phyloP scores from a whole-genome alignment of 2,329 filamentous ascomycete genomes.

The Fusarium beomiforme region DNA sequence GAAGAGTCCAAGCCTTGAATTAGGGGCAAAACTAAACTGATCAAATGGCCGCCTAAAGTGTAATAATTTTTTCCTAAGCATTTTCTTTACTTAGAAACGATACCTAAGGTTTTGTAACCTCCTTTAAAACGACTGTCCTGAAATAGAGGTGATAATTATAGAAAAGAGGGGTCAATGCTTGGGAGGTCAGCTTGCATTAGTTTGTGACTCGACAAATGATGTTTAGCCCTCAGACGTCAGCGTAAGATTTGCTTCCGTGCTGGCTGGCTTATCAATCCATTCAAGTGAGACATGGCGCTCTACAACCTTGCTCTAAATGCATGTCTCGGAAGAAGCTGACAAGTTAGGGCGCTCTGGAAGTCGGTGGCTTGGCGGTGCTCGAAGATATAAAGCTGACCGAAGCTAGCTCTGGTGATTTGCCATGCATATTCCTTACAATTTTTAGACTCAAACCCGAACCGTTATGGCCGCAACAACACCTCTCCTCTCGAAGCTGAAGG shows the following conservation, averaged over 20 bases:
- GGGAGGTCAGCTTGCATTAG: neutral
- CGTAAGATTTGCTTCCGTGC: neutral
- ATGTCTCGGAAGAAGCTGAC: fast-evolving
- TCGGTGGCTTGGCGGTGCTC: fast-evolving
- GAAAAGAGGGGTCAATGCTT: too few relatives aligned
- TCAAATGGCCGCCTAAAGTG: too few relatives aligned
- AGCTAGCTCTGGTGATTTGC: neutral
- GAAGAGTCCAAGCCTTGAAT: too few relatives aligned
- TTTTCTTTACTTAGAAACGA: too few relatives aligned
- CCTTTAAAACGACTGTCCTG: too few relatives aligned
- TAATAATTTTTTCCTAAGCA: too few relatives aligned
- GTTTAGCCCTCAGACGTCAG: neutral
- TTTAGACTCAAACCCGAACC: fast-evolving
- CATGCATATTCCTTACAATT: fast-evolving
- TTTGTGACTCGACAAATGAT: neutral
- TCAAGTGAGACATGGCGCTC: neutral
- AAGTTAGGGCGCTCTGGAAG: fast-evolving
- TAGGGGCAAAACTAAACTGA: too few relatives aligned
- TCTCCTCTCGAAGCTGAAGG: neutral
- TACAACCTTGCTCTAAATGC: too few relatives aligned
- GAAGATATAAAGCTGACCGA: neutral
- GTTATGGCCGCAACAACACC: neutral
- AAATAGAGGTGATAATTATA: too few relatives aligned
- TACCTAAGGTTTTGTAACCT: too few relatives aligned
- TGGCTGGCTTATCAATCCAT: neutral